Conservation (phyloP, 345 rosid species). For the Salix exigua region DNA sequence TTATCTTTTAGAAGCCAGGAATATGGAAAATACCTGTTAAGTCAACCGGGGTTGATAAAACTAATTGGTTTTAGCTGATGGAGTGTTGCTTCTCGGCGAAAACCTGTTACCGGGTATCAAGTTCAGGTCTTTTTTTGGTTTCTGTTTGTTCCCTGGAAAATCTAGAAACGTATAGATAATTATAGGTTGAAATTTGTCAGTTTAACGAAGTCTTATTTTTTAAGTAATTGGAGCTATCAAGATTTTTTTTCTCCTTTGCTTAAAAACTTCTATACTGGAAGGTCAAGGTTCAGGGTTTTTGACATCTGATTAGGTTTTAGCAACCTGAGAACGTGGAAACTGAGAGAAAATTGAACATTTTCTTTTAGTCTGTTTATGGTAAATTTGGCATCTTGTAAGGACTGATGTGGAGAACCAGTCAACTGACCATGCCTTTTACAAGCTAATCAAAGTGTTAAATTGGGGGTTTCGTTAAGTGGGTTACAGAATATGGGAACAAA, state of each 20-base stretch:
- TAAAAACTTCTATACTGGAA: not conserved
- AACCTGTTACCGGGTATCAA: not conserved
- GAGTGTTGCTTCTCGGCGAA: not conserved
- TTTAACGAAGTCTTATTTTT: constrained; percentile 2
- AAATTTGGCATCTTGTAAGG: not conserved
- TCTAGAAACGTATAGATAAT: not conserved
- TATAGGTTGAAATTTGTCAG: not conserved
- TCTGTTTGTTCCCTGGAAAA: constrained; percentile 15
- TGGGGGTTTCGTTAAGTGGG: not conserved
- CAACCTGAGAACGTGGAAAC: not conserved
- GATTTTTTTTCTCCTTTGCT: not conserved
- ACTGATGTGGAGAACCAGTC: not conserved
- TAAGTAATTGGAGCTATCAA: not conserved
- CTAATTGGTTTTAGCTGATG: not conserved
- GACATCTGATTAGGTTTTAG: not conserved
- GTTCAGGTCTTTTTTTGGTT: not conserved
- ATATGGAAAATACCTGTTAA: not conserved
- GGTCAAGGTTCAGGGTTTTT: not conserved
- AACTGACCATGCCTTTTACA: not conserved
- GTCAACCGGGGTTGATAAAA: not conserved
- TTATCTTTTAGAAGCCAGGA: not conserved
- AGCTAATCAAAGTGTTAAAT: not conserved
- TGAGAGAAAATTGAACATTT: not conserved
- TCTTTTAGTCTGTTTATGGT: not conserved
- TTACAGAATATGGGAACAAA: not conserved